Evolutionary conservation across 1,284 basidiomycete genomes (phyloP).

Genomic region (Naganishia liquefaciens): DNA sequence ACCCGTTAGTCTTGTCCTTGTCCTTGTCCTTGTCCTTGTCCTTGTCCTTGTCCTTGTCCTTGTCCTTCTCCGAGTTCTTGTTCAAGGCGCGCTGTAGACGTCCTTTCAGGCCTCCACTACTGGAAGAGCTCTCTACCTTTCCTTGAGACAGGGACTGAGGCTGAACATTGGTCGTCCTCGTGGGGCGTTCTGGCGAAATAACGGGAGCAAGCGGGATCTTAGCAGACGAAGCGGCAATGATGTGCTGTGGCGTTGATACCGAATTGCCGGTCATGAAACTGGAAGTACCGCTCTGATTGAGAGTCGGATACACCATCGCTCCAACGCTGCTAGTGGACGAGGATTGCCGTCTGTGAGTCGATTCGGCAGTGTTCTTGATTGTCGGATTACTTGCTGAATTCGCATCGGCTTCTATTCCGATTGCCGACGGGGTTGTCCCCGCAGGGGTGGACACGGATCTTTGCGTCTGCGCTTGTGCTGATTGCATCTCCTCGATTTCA

Average conservation of each 20-base stretch:
- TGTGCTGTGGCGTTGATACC: conserved; percentile 51
- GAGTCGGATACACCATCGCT: conserved; percentile 32
- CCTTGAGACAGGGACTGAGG: conserved; percentile 42
- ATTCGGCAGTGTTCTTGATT: neutral
- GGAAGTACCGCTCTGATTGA: conserved; percentile 20
- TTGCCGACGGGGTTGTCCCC: neutral
- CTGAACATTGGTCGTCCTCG: conserved; percentile 32
- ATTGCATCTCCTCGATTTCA: conserved; percentile 8
- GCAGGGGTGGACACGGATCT: conserved; percentile 7
- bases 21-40: conserved; percentile 26
- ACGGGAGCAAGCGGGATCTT: conserved; percentile 59
- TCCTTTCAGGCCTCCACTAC: conserved; percentile 39
- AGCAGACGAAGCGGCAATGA: conserved; percentile 32
- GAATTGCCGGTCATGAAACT: conserved; percentile 35
- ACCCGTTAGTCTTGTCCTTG: conserved; percentile 35
- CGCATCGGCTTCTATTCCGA: neutral
- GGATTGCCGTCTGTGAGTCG: conserved; percentile 34
- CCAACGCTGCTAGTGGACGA: conserved; percentile 37
- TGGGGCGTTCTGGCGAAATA: conserved; percentile 53
- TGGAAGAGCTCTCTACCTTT: conserved; percentile 41
- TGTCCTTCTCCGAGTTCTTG: conserved; percentile 33
- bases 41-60: too few relatives aligned
- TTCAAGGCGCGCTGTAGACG: conserved; percentile 29
- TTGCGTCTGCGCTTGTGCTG: conserved; percentile 2
- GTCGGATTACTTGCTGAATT: neutral